These are phyloP conservation scores for Rhizopus delemar DNA, from an alignment of 371 early-diverging fungal species.

Conservation along the genomic window DNA sequence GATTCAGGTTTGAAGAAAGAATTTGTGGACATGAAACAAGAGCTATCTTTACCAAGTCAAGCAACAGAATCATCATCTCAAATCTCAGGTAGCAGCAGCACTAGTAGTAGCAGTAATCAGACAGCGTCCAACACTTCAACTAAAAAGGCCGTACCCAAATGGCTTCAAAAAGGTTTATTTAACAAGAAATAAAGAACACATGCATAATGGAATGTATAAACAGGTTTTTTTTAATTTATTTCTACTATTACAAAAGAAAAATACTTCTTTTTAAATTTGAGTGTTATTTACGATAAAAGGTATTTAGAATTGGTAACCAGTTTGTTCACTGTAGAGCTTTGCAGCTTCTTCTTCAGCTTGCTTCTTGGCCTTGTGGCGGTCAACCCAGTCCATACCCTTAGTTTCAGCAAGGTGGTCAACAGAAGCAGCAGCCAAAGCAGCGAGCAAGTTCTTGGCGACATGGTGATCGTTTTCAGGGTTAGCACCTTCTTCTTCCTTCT, in stretches of 20 bases:
- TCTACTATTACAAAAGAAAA: no score
- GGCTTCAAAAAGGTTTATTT: slow-evolving; percentile 53
- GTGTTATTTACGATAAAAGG: neutral
- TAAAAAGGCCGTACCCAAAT: slow-evolving; percentile 42
- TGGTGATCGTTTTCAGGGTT: slow-evolving; percentile 28
- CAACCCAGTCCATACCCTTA: slow-evolving; percentile 49
- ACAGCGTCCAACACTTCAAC: slow-evolving; percentile 15
- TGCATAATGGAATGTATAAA: neutral
- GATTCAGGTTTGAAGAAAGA: slow-evolving; percentile 24
- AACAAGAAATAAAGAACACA: slow-evolving; percentile 35
- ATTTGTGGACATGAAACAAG: slow-evolving; percentile 37
- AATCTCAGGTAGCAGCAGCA: neutral
- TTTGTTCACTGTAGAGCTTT: slow-evolving; percentile 34
- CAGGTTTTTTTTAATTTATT: neutral
- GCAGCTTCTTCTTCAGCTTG: slow-evolving; percentile 47
- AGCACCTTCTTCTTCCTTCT: slow-evolving; percentile 22
- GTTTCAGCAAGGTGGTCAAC: slow-evolving; percentile 35
- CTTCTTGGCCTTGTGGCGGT: slow-evolving; percentile 45
- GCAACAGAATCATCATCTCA: slow-evolving; percentile 3
- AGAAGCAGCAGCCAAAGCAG: slow-evolving; percentile 40
- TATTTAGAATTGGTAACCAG: slow-evolving; percentile 26
- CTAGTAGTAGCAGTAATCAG: neutral
- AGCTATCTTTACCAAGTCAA: slow-evolving; percentile 20
- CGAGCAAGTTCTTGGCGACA: slow-evolving; percentile 48
- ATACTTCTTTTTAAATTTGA: neutral